These are phyloP conservation scores for Candida montana DNA, from an alignment of 805 yeast species.

Conservation along the genomic window DNA sequence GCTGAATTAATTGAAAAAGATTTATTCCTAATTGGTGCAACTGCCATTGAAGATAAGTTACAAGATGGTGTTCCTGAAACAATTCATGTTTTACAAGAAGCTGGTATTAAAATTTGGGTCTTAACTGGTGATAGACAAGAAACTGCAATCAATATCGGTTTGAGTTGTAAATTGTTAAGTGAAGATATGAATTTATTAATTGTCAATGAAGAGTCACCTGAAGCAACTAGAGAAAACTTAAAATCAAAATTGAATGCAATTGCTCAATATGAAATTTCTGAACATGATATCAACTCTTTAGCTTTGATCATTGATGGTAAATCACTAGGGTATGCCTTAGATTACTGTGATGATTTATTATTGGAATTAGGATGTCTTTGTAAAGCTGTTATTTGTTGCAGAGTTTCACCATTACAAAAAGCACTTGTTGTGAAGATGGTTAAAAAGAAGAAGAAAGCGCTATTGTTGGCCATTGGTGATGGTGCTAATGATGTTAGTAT, in stretches of 20 bases:
- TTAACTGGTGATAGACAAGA: constrained; percentile 98
- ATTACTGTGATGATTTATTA: constrained; percentile 73
- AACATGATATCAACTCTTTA: constrained; percentile 67
- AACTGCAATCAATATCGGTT: constrained; percentile 96
- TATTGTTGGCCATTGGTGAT: constrained; percentile 90
- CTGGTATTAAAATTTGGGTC: constrained; percentile 97
- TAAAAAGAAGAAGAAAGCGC: constrained; percentile 67
- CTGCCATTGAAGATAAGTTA: constrained; percentile 95
- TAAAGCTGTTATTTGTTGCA: constrained; percentile 94
- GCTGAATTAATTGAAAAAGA: constrained; percentile 86
- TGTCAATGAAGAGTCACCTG: constrained; percentile 79
- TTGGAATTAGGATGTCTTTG: constrained; percentile 79
- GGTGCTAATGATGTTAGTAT: constrained; percentile 99
- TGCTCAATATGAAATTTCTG: constrained; percentile 55
- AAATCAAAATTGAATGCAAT: constrained; percentile 73
- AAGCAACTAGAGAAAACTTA: constrained; percentile 70
- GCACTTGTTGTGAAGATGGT: constrained; percentile 95
- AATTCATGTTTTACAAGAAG: constrained; percentile 88
- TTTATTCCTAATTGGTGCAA: constrained; percentile 83
- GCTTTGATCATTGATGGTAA: constrained; percentile 94
- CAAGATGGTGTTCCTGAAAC: constrained; percentile 99
- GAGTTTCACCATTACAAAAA: constrained; percentile 96
- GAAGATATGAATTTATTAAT: constrained; percentile 94
- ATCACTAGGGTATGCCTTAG: constrained; percentile 81
- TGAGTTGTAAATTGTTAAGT: constrained; percentile 90